Conservation (phyloP, 208 protist genomes). For the Leishmania martiniquensis region DNA sequence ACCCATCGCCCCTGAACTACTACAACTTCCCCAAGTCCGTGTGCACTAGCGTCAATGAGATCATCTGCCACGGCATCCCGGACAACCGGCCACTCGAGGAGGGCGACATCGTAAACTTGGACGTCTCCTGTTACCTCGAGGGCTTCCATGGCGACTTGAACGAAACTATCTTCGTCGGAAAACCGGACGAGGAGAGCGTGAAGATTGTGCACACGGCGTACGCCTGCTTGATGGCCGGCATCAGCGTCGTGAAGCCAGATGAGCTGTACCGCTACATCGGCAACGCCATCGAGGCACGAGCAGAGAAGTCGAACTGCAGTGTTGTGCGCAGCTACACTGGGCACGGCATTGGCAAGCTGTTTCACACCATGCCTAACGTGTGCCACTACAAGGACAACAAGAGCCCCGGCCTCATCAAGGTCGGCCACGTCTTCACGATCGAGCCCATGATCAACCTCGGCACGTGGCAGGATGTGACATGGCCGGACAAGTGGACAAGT, state of each 20-base stretch:
- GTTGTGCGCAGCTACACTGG: conserved; percentile 93
- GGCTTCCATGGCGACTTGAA: conserved; percentile 94
- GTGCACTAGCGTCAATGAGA: conserved; percentile 96
- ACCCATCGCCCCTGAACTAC: conserved; percentile 99
- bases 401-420: conserved; percentile 87
- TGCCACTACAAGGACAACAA: conserved; percentile 95
- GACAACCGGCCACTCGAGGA: conserved; percentile 94
- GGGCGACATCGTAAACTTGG: conserved; percentile 99
- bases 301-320: conserved; percentile 60
- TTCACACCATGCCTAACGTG: conserved; percentile 93
- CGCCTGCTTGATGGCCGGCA: conserved; percentile 81
- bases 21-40: conserved; percentile 98
- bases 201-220: conserved; percentile 87
- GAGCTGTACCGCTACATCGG: conserved; percentile 87
- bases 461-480: conserved; percentile 91
- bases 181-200: conserved; percentile 72
- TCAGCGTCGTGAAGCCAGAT: conserved; percentile 79
- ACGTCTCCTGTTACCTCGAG: conserved; percentile 96
- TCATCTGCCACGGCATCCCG: conserved; percentile 97
- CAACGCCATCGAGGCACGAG: conserved; percentile 83
- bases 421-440: conserved; percentile 98
- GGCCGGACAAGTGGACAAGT: conserved; percentile 97
- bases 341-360: conserved; percentile 94
- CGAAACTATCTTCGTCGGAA: conserved; percentile 94
- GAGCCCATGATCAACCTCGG: conserved; percentile 99